phyloP scores from a whole-genome alignment of 768 basidiomycete species.

The Strobilomyces dryophilus region DNA sequence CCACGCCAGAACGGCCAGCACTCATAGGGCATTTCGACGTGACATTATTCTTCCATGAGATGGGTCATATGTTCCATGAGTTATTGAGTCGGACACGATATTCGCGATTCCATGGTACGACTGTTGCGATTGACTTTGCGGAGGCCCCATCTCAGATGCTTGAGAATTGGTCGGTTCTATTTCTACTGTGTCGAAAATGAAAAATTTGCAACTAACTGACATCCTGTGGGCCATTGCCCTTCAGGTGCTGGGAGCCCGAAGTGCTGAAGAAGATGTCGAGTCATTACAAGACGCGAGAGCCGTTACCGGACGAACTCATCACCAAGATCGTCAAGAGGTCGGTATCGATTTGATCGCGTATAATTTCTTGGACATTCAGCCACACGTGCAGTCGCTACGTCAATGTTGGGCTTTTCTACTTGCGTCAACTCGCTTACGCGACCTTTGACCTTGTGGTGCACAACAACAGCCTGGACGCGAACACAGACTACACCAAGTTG shows the following conservation, averaged over 20 bases:
- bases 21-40: conserved; percentile 81
- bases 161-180: conserved; percentile 65
- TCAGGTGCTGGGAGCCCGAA: conserved; percentile 74
- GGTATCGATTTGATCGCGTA: background rate
- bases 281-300: conserved; percentile 71
- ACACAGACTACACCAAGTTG: conserved; percentile 62
- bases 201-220: background rate
- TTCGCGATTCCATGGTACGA: conserved; percentile 76
- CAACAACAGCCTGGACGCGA: conserved; percentile 38
- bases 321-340: conserved; percentile 74
- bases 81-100: conserved; percentile 67
- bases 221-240: background rate
- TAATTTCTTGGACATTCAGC: background rate
- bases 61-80: conserved; percentile 70
- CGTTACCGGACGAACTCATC: conserved; percentile 63
- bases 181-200: background rate
- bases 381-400: conserved; percentile 55
- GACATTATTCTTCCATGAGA: conserved; percentile 87
- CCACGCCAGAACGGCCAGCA: conserved; percentile 74
- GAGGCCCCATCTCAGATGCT: conserved; percentile 92
- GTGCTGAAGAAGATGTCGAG: conserved; percentile 71
- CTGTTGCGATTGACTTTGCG: conserved; percentile 74
- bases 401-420: conserved; percentile 72
- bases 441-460: conserved; percentile 15
- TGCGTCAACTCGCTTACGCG: conserved; percentile 66